Conservation (phyloP, 2,329 filamentous ascomycete genomes). For the Fusarium incarnatum region DNA sequence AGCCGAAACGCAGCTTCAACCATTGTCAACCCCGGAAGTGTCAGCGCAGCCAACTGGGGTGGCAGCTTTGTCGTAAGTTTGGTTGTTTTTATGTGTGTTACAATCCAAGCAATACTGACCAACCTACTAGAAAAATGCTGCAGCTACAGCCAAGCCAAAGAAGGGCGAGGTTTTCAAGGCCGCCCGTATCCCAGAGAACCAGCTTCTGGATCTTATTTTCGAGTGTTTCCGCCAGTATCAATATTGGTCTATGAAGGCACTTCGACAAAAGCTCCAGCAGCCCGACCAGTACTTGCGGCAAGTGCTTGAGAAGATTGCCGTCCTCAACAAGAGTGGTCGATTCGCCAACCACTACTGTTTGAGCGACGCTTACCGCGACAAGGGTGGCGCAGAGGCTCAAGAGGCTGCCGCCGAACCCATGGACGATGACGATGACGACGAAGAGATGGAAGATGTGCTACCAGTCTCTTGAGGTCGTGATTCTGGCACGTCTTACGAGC, state of each 20-base stretch:
- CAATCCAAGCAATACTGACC: slow-evolving; percentile 33
- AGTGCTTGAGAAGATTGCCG: slow-evolving; percentile 83
- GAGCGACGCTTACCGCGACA: slow-evolving; percentile 66
- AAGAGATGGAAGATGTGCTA: slow-evolving; percentile 85
- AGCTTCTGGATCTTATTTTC: slow-evolving; percentile 88
- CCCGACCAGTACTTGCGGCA: slow-evolving; percentile 94
- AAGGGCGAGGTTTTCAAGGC: slow-evolving; percentile 81
- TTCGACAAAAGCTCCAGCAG: slow-evolving; percentile 82
- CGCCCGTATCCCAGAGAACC: slow-evolving; percentile 88
- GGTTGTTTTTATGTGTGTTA: background rate
- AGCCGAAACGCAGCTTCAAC: slow-evolving; percentile 62
- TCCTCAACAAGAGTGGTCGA: slow-evolving; percentile 82
- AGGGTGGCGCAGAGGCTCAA: slow-evolving; percentile 59
- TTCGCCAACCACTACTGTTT: slow-evolving; percentile 90
- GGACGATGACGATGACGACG: slow-evolving; percentile 71
- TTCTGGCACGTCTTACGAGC: background rate
- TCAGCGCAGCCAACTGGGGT: slow-evolving; percentile 53
- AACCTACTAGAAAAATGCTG: slow-evolving; percentile 62
- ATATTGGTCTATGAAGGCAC: slow-evolving; percentile 93
- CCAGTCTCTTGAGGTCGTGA: slow-evolving; percentile 37
- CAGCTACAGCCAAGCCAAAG: slow-evolving; percentile 65
- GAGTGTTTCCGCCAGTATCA: slow-evolving; percentile 84
- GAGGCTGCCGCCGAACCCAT: slow-evolving; percentile 66
- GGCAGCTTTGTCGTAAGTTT: slow-evolving; percentile 68
- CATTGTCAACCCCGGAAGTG: slow-evolving; percentile 67